Conservation (phyloP, 345 rosid genomes). For the Populus alba region DNA sequence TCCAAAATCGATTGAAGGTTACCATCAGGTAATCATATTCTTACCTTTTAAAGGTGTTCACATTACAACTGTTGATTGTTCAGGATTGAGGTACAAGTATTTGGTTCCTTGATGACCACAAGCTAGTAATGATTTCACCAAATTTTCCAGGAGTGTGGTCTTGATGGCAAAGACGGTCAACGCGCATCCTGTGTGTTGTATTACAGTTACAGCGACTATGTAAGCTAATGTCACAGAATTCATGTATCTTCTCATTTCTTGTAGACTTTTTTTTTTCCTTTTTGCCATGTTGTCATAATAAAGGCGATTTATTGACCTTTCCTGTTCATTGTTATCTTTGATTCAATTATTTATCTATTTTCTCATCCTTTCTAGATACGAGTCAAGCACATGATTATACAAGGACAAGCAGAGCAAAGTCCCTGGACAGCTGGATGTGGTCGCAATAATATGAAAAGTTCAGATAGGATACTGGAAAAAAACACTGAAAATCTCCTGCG, state of each 20-base stretch:
- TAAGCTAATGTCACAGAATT: conserved; percentile 35
- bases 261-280: neutral
- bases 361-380: conserved; percentile 59
- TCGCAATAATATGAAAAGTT: conserved; percentile 47
- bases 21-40: conserved; percentile 73
- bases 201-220: conserved; percentile 90
- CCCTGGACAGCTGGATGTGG: conserved; percentile 57
- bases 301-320: neutral
- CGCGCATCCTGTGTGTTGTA: conserved; percentile 86
- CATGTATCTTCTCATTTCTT: conserved; percentile 16
- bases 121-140: neutral
- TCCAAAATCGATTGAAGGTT: conserved; percentile 98
- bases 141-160: conserved; percentile 83
- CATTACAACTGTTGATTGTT: neutral
- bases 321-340: conserved; percentile 4
- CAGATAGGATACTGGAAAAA: conserved; percentile 81
- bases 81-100: neutral
- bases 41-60: neutral
- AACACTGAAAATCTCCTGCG: conserved; percentile 85
- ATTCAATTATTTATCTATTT: conserved; percentile 1
- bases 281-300: neutral
- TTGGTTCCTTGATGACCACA: neutral
- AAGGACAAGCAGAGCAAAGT: conserved; percentile 80
- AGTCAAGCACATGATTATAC: conserved; percentile 90
- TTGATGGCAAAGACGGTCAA: conserved; percentile 97